Conservation (phyloP, 2,329 filamentous ascomycete species). For the Botrytis pseudocinerea region DNA sequence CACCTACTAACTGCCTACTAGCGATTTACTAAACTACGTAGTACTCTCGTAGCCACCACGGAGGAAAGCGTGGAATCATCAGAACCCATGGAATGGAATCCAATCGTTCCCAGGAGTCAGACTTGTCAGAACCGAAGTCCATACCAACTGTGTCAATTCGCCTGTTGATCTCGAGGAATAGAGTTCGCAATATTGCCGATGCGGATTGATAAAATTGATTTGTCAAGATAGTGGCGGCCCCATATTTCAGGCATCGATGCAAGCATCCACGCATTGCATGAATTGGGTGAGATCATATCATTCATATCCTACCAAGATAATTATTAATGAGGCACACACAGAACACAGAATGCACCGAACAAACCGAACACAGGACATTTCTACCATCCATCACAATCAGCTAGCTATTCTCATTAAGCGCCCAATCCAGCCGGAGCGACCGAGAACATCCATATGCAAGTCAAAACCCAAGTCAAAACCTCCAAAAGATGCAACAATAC, state of each 20-base stretch:
- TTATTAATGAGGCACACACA: no score
- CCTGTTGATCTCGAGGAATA: neutral
- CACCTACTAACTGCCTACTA: neutral
- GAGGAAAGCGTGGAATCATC: neutral
- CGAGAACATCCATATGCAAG: neutral
- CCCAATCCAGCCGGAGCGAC: neutral
- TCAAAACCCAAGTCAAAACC: neutral
- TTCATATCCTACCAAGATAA: no score
- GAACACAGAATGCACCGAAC: no score
- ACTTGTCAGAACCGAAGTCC: no score
- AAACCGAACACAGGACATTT: no score
- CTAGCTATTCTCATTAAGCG: neutral
- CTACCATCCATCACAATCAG: no score
- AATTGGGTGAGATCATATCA: no score
- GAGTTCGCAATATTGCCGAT: neutral
- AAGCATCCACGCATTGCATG: neutral
- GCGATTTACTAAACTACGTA: no score
- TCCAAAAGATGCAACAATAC: neutral
- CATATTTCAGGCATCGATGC: neutral
- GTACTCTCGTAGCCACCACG: no score
- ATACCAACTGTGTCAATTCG: no score
- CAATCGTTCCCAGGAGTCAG: neutral
- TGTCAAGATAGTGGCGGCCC: neutral
- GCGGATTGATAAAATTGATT: neutral
- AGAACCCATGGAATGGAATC: constrained; percentile 3